Base-by-base conservation (phyloP, 2,329 filamentous ascomycete genomes). In the Fusarium sp. region DNA sequence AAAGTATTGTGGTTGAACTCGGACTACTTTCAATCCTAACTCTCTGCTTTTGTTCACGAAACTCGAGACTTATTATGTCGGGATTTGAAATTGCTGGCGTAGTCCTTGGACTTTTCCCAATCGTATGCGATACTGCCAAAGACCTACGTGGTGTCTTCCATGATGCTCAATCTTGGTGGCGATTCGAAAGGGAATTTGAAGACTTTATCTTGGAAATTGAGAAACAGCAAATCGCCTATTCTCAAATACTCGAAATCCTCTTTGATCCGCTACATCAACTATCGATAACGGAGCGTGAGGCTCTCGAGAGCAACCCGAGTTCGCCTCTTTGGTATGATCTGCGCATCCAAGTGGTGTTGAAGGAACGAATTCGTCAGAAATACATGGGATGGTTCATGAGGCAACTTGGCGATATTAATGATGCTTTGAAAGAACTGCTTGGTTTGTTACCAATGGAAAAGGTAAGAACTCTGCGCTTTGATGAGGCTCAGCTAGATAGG, bases 1-100 rank as follows among this genome's bases (percentile, higher is more conserved):
- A n/a, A 0, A 6, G 1, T 3, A 18, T 11, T n/a, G 16, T 10
- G 0, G 4, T 18, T 1, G 5, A 10, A 3, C 2, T 34, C 14
- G 7, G 32, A 37, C n/a, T n/a, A 6, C 5, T 3, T 37, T 18
- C 16, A 34, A 3, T 16, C 6, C 16, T 1, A 34, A 32, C 13
- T 32, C 13, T 4, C 7, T 8, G 6, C 6, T 14, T 3, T 14
- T 14, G 3, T 16, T 30, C 13, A 34, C 16, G 14, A 5, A 16
- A 9, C 4, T 6, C 4, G 5, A 18, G 7, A 34, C 14, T 20
- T 20, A 20, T 20, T 5, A 44, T 44, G 41, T 44, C 41, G 1
- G 41, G 41, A 16, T 44, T 44, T 10, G 41, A 44, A 7, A 44
- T 44, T 4, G 20, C 41, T 24, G 41, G 41, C 7, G 22, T 44